Evolutionary conservation across 139 green algal genomes (phyloP).

Genomic region (Ulvella scutata): DNA sequence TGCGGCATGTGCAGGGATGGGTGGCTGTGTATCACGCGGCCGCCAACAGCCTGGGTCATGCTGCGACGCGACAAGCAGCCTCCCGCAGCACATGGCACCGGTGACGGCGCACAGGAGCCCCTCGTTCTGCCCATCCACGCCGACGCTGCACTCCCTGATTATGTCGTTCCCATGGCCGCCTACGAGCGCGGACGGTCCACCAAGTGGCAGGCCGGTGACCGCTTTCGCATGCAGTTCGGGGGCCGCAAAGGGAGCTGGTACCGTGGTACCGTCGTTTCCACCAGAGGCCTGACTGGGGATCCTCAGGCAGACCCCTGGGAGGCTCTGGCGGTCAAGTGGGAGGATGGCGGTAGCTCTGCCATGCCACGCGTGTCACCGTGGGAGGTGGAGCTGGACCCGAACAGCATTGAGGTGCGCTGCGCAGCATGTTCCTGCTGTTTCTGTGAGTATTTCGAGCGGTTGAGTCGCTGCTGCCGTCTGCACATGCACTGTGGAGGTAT

Average conservation of each 20-base stretch:
- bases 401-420: not conserved
- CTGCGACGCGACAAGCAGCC: slow-evolving; percentile 24
- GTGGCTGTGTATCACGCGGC: slow-evolving; percentile 11
- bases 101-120: slow-evolving; percentile 8
- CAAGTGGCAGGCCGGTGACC: slow-evolving; percentile 40
- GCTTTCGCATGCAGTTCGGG: slow-evolving; percentile 64
- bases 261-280: slow-evolving; percentile 36
- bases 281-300: slow-evolving; percentile 10
- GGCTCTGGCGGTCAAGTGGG: slow-evolving; percentile 50
- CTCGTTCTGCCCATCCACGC: slow-evolving; percentile 37
- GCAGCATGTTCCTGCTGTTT: too few relatives aligned
- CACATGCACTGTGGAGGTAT: too few relatives aligned
- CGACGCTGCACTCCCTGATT: slow-evolving; percentile 58
- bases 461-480: too few relatives aligned
- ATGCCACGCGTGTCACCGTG: slow-evolving; percentile 46
- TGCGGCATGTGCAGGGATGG: not conserved
- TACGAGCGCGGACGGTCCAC: slow-evolving; percentile 31
- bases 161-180: slow-evolving; percentile 27
- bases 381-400: slow-evolving; percentile 62
- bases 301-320: slow-evolving; percentile 58
- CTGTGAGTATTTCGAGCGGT: too few relatives aligned
- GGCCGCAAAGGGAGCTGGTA: slow-evolving; percentile 42
- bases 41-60: slow-evolving; percentile 56
- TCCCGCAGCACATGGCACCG: slow-evolving; percentile 11
- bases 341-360: slow-evolving; percentile 11